phyloP scores from a whole-genome alignment of 495 filamentous ascomycete species.

The Neurospora sp. region DNA sequence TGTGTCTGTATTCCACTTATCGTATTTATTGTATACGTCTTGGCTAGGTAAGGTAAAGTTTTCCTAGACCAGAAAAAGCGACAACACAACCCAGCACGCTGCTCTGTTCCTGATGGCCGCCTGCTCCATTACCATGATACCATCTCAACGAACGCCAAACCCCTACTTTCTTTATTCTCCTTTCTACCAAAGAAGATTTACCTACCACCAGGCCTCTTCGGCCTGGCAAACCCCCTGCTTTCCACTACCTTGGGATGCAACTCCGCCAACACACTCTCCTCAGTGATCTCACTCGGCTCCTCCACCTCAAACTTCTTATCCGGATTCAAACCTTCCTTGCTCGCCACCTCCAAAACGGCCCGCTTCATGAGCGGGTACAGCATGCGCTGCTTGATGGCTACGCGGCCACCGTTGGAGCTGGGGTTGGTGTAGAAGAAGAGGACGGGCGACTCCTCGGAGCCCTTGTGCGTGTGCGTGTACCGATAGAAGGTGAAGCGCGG shows the following conservation, averaged over 20 bases:
- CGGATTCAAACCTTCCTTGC: slow-evolving; percentile 57
- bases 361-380: slow-evolving; percentile 79
- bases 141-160: no score
- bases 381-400: slow-evolving; percentile 87
- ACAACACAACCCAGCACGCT: no score
- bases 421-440: slow-evolving; percentile 96
- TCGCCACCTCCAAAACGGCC: slow-evolving; percentile 56
- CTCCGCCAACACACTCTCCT: slow-evolving; percentile 58
- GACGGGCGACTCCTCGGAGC: slow-evolving; percentile 49
- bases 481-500: slow-evolving; percentile 89
- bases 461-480: slow-evolving; percentile 45
- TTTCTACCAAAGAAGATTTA: no score
- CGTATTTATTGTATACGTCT: no score
- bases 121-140: no score
- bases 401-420: slow-evolving; percentile 41
- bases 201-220: slow-evolving; percentile 70
- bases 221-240: slow-evolving; percentile 69
- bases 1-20: no score
- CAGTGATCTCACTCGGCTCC: slow-evolving; percentile 69
- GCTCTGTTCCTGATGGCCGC: no score
- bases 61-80: no score
- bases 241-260: slow-evolving; percentile 61
- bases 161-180: no score
- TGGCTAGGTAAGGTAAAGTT: no score
- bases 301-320: slow-evolving; percentile 60